These are phyloP conservation scores for Sparassis latifolia DNA, from an alignment of 1,284 basidiomycete genomes.

Conservation along the genomic window DNA sequence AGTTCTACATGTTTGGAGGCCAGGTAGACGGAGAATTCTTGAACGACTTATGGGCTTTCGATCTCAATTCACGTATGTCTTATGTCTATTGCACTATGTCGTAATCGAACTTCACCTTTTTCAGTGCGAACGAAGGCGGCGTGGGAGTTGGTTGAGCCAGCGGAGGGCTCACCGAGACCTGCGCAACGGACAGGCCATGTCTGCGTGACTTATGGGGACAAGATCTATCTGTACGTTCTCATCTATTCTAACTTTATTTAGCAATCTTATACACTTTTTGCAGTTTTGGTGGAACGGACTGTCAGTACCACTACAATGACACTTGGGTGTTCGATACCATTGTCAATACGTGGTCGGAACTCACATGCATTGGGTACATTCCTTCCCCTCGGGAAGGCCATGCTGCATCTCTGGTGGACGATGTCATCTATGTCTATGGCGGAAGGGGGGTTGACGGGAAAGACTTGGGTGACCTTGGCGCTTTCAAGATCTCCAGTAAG, in stretches of 20 bases:
- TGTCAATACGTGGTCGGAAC: constrained; percentile 83
- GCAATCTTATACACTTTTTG: constrained; percentile 3
- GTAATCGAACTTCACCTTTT: neutral
- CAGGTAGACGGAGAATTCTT: constrained; percentile 95
- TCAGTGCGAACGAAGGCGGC: constrained; percentile 65
- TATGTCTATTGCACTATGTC: neutral
- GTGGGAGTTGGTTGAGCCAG: constrained; percentile 78
- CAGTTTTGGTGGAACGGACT: constrained; percentile 97
- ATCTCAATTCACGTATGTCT: constrained; percentile 83
- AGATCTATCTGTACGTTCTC: constrained; percentile 72
- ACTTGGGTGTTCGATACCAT: constrained; percentile 94
- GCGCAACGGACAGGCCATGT: constrained; percentile 92
- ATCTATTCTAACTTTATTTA: constrained; percentile 2
- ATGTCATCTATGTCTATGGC: constrained; percentile 97
- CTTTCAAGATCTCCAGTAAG: constrained; percentile 94
- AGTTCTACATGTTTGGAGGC: constrained; percentile 94
- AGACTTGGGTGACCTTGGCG: constrained; percentile 91
- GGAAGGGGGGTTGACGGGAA: constrained; percentile 96
- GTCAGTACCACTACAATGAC: constrained; percentile 98
- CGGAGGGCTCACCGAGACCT: constrained; percentile 56
- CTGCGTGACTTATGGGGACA: constrained; percentile 81
- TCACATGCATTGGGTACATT: constrained; percentile 96
- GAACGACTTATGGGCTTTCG: constrained; percentile 96
- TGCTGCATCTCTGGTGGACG: constrained; percentile 93
- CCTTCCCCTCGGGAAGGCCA: constrained; percentile 96